phyloP scores from a whole-genome alignment of 768 basidiomycete species.

The Pulveroboletus frians region DNA sequence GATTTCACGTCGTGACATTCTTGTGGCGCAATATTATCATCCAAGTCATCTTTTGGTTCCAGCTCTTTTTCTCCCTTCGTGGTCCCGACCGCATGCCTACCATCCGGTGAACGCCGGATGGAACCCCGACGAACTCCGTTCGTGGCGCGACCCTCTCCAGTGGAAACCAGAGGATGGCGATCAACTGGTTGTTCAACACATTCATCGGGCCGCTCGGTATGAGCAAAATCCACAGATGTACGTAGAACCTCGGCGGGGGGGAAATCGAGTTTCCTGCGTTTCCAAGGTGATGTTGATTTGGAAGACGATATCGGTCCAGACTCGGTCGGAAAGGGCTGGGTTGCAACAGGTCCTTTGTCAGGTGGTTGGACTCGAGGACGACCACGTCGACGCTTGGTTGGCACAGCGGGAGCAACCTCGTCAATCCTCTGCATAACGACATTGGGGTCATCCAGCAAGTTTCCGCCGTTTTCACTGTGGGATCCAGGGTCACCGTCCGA shows the following conservation, averaged over 20 bases:
- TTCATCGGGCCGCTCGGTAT: conserved; percentile 2
- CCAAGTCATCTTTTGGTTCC: background rate
- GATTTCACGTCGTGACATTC: conserved; percentile 38
- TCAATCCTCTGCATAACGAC: conserved; percentile 3
- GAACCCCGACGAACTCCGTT: conserved; percentile 15
- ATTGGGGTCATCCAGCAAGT: conserved; percentile 4
- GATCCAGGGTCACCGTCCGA: conserved; percentile 8
- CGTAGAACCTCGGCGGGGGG: conserved; percentile 25
- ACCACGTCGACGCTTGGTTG: conserved; percentile 32
- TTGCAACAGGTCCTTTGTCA: background rate
- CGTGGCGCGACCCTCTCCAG: conserved; percentile 12
- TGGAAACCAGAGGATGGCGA: conserved; percentile 1
- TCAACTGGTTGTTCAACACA: conserved; percentile 4
- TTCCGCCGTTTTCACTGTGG: conserved; percentile 5
- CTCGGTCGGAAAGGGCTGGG: conserved; percentile 5
- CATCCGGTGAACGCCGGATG: background rate
- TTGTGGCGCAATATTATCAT: conserved; percentile 1
- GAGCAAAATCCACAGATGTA: conserved; percentile 4
- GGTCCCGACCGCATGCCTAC: background rate
- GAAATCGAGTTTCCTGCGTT: conserved; percentile 42
- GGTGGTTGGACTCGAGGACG: conserved; percentile 26
- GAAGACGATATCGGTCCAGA: conserved; percentile 11
- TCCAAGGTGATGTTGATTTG: conserved; percentile 31
- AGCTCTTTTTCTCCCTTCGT: background rate
- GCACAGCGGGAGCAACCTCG: conserved; percentile 1